Conservation (phyloP, 768 basidiomycete genomes). For the Tricholomella constricta region DNA sequence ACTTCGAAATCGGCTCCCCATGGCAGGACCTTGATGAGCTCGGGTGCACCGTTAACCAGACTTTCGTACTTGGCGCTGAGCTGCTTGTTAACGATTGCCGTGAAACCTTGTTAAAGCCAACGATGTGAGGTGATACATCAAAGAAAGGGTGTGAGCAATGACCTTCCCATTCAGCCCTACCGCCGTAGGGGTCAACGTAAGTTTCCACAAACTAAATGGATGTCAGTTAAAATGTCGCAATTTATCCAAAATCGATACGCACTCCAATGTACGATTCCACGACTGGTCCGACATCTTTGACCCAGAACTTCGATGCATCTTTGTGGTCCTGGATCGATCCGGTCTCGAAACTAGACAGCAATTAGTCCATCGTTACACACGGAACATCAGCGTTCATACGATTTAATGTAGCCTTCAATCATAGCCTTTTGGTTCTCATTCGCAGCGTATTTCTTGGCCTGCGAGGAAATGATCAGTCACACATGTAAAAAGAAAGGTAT, state of each 20-base stretch:
- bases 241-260: constrained; percentile 19
- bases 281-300: constrained; percentile 83
- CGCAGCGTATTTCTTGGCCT: constrained; percentile 76
- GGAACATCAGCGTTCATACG: constrained; percentile 42
- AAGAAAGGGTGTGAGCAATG: constrained; percentile 2
- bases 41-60: constrained; percentile 75
- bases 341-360: constrained; percentile 59
- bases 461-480: neutral
- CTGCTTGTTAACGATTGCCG: constrained; percentile 84
- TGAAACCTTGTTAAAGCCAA: constrained; percentile 61
- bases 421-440: constrained; percentile 74
- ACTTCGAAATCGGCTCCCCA: constrained; percentile 75
- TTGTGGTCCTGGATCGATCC: constrained; percentile 83
- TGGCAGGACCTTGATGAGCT: constrained; percentile 77
- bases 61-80: constrained; percentile 80
- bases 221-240: neutral
- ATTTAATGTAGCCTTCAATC: constrained; percentile 78
- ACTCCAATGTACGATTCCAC: constrained; percentile 87
- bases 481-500: neutral
- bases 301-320: constrained; percentile 77
- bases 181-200: constrained; percentile 87
- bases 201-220: constrained; percentile 67
- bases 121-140: constrained; percentile 6
- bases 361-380: neutral
- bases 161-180: constrained; percentile 95